These are phyloP conservation scores for Tubosaeta sp. DNA, from an alignment of 768 basidiomycete species.

Conservation along the genomic window DNA sequence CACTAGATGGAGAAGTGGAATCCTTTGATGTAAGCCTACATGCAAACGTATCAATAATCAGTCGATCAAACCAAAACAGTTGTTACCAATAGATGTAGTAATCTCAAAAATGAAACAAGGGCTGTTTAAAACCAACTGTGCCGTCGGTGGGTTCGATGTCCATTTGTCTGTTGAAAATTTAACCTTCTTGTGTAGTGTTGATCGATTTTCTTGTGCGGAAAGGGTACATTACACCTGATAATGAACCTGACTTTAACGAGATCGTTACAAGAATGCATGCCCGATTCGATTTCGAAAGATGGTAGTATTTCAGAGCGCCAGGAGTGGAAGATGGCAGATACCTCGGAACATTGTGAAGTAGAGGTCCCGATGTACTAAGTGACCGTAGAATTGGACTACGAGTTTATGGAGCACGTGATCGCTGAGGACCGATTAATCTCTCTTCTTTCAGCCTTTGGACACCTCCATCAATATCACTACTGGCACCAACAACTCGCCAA, in stretches of 20 bases:
- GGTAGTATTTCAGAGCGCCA: conserved; percentile 25
- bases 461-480: background rate
- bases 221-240: conserved; percentile 82
- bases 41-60: background rate
- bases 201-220: conserved; percentile 88
- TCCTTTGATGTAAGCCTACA: conserved; percentile 67
- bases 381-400: too few species aligned
- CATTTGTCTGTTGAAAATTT: background rate
- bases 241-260: conserved; percentile 78
- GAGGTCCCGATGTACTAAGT: background rate
- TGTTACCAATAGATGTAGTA: conserved; percentile 61
- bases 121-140: conserved; percentile 92
- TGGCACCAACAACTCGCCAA: background rate
- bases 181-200: conserved; percentile 51
- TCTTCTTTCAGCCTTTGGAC: background rate
- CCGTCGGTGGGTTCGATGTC: conserved; percentile 51
- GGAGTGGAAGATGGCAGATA: background rate
- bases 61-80: conserved; percentile 35
- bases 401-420: too few species aligned
- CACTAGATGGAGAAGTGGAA: conserved; percentile 92
- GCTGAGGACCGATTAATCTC: too few species aligned
- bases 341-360: background rate
- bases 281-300: conserved; percentile 58
- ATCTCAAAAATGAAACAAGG: conserved; percentile 60
- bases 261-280: conserved; percentile 74